Conservation (phyloP, 257 asterid genomes). For the Fraxinus pennsylvanica region DNA sequence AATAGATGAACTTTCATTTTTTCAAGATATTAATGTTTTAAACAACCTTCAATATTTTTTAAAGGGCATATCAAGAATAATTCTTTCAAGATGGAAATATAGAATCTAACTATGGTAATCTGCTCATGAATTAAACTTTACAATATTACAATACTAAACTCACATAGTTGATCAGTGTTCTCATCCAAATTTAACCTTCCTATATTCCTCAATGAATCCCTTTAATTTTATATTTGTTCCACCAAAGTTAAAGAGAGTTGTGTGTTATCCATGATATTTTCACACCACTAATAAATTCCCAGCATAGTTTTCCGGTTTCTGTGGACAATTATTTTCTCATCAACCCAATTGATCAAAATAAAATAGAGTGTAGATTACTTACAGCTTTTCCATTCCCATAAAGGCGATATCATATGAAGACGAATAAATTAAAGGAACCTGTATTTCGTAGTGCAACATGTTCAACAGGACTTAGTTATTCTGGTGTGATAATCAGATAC, state of each 20-base stretch:
- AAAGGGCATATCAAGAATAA: not conserved
- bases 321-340: not conserved
- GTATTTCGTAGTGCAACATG: not conserved
- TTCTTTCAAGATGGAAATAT: not conserved
- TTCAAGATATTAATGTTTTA: not conserved
- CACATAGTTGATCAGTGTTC: not conserved
- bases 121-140: not conserved
- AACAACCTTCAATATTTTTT: not conserved
- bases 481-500: not conserved
- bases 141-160: not conserved
- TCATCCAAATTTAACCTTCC: not conserved
- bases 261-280: not conserved
- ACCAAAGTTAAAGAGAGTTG: not conserved
- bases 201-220: not conserved
- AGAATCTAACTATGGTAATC: not conserved
- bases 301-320: not conserved
- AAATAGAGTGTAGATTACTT: constrained; percentile 28
- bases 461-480: not conserved
- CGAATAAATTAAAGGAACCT: constrained; percentile 89
- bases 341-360: not conserved
- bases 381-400: constrained; percentile 89
- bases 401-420: constrained; percentile 78
- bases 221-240: not conserved
- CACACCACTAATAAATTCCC: not conserved
- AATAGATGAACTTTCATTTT: not conserved